phyloP scores from a whole-genome alignment of 75 land plant genomes.

The Larix kaempferi region DNA sequence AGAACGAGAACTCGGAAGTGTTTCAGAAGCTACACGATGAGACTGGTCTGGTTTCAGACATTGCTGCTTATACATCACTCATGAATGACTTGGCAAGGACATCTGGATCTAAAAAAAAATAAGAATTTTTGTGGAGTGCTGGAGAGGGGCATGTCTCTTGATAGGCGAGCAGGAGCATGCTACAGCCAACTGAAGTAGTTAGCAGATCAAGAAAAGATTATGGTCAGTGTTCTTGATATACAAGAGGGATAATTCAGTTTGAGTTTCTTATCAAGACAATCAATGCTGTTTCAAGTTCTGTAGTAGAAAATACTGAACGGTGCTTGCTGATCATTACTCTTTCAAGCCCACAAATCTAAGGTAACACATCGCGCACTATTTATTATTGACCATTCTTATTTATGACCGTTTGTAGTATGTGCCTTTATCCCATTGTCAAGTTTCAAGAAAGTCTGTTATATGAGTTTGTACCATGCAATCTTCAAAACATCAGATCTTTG shows the following conservation, averaged over 20 bases:
- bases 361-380: neutral
- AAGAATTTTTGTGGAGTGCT: no score
- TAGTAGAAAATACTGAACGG: neutral
- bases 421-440: neutral
- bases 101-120: neutral
- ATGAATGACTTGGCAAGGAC: slow-evolving; percentile 19
- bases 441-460: neutral
- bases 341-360: neutral
- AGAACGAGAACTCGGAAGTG: slow-evolving; percentile 16
- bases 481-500: neutral
- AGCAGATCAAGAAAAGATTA: no score
- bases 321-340: neutral
- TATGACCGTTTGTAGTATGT: neutral
- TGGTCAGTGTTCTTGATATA: no score
- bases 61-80: slow-evolving; percentile 39
- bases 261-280: neutral
- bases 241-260: neutral
- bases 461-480: neutral
- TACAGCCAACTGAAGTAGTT: no score
- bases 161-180: no score
- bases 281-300: neutral
- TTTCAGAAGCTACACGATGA: slow-evolving; percentile 26
- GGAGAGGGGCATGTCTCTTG: no score
- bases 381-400: neutral
- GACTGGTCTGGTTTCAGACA: slow-evolving; percentile 49